Evolutionary conservation across 306 rosid genomes (phyloP).

Genomic region (Pueraria montana): DNA sequence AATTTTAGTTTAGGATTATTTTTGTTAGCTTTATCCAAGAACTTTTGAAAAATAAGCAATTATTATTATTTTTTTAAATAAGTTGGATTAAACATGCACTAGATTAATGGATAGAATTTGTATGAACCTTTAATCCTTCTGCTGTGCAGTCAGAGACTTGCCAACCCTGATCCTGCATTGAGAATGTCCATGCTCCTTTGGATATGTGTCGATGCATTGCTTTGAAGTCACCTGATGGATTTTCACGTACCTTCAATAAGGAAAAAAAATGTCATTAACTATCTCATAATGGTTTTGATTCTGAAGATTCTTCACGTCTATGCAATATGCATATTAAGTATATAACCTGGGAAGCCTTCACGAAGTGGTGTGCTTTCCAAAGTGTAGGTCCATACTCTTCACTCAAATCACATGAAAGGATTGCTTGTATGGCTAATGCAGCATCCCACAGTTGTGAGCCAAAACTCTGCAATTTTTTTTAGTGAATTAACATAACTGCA

Average conservation of each 20-base stretch:
- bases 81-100: neutral
- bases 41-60: neutral
- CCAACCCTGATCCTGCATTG: constrained; percentile 68
- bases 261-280: neutral
- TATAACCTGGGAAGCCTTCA: constrained; percentile 73
- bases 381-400: constrained; percentile 65
- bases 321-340: neutral
- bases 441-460: constrained; percentile 70
- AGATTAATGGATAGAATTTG: neutral
- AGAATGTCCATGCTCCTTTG: constrained; percentile 75
- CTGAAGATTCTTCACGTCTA: neutral
- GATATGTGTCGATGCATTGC: constrained; percentile 59
- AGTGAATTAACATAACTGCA: neutral
- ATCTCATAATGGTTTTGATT: neutral
- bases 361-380: constrained; percentile 66
- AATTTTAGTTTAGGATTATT: too few species aligned
- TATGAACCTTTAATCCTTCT: constrained; percentile 67
- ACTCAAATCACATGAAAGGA: constrained; percentile 58
- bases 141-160: constrained; percentile 74
- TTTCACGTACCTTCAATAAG: constrained; percentile 55
- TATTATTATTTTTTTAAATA: neutral
- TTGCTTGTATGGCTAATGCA: constrained; percentile 65
- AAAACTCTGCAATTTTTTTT: constrained; percentile 51
- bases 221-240: constrained; percentile 61
- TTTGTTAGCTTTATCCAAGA: too few species aligned